Conservation (phyloP, 2,329 filamentous ascomycete species). For the Ophiosphaerella narmari region DNA sequence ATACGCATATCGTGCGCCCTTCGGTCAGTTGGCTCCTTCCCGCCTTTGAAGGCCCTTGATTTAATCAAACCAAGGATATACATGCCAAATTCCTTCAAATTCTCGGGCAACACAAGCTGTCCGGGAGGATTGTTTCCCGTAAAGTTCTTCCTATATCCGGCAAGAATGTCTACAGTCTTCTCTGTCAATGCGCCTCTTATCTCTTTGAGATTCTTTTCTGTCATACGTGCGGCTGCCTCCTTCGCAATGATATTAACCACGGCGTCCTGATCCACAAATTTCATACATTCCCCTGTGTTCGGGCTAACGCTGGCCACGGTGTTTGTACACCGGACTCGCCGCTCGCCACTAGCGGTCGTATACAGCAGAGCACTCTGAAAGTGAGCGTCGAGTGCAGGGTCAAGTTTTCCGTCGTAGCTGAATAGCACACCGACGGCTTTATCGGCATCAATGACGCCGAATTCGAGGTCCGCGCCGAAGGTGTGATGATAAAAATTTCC, state of each 20-base stretch:
- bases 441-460: slow-evolving; percentile 89
- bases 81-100: slow-evolving; percentile 96
- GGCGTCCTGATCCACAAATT: slow-evolving; percentile 94
- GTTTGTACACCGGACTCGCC: slow-evolving; percentile 90
- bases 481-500: slow-evolving; percentile 97
- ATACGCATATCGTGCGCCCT: slow-evolving; percentile 90
- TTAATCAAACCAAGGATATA: slow-evolving; percentile 91
- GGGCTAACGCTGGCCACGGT: slow-evolving; percentile 91
- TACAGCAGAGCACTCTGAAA: slow-evolving; percentile 96
- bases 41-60: slow-evolving; percentile 88
- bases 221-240: slow-evolving; percentile 86
- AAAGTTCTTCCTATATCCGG: slow-evolving; percentile 91
- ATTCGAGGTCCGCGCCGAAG: slow-evolving; percentile 91
- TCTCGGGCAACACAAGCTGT: slow-evolving; percentile 92
- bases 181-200: slow-evolving; percentile 82
- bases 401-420: slow-evolving; percentile 95
- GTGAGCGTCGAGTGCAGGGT: slow-evolving; percentile 92
- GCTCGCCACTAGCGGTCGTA: slow-evolving; percentile 86
- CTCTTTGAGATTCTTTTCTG: slow-evolving; percentile 78
- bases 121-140: slow-evolving; percentile 84
- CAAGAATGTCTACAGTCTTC: slow-evolving; percentile 89
- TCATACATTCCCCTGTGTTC: slow-evolving; percentile 80
- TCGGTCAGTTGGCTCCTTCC: slow-evolving; percentile 86
- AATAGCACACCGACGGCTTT: slow-evolving; percentile 92
- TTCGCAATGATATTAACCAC: slow-evolving; percentile 88